phyloP scores from a whole-genome alignment of 163 green algal genomes.

The Trebouxia gelatinosa region DNA sequence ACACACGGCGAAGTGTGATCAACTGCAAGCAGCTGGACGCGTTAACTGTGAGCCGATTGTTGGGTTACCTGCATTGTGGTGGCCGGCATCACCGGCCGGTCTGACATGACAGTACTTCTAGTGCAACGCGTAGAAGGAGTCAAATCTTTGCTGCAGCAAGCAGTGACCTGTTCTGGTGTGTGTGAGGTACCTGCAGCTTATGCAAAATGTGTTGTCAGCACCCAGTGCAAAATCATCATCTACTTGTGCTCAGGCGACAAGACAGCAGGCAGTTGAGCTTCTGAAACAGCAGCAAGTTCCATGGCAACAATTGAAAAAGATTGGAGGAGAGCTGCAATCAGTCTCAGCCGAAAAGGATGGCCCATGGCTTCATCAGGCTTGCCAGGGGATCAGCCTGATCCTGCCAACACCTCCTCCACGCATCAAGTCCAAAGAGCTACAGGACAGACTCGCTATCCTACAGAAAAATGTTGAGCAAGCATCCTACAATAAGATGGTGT shows the following conservation, averaged over 20 bases:
- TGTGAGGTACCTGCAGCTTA: no score
- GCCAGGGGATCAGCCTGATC: conserved; percentile 34
- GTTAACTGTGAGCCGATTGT: no score
- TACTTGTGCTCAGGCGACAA: not conserved
- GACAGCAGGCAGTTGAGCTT: not conserved
- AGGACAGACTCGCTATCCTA: conserved; percentile 47
- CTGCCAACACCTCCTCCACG: conserved; percentile 32
- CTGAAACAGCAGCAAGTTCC: not conserved
- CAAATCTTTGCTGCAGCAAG: no score
- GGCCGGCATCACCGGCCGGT: no score
- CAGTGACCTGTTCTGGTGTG: no score
- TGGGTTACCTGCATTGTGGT: no score
- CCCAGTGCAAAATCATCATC: no score
- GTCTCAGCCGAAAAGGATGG: not conserved
- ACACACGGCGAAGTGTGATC: no score
- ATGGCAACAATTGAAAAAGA: not conserved
- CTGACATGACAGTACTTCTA: no score
- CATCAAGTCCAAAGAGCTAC: conserved; percentile 50
- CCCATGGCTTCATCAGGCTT: conserved; percentile 36
- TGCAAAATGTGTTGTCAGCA: no score
- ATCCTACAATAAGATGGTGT: conserved; percentile 66
- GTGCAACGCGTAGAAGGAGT: no score
- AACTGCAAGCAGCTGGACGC: no score
- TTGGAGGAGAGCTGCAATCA: not conserved
- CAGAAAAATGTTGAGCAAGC: conserved; percentile 50